Evolutionary conservation across 129 eudicot species (phyloP).

Genomic region (Escallonia rubra): DNA sequence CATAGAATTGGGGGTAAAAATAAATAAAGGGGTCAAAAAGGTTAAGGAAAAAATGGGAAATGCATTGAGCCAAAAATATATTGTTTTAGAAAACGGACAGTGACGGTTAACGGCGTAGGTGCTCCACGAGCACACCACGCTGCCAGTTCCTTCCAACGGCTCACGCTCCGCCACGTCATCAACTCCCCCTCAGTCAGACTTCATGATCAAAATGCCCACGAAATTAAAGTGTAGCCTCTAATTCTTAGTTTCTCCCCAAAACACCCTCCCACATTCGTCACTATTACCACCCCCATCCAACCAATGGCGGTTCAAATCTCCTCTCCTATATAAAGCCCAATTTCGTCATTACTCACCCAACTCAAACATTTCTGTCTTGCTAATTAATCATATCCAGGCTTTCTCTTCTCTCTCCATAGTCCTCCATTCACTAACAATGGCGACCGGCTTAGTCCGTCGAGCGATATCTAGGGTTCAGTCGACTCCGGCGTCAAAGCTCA

Average conservation of each 20-base stretch:
- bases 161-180: no score
- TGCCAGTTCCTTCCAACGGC: no score
- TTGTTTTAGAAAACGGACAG: no score
- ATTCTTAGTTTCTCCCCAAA: not conserved
- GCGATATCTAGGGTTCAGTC: slow-evolving; percentile 31
- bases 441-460: slow-evolving; percentile 51
- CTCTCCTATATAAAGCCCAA: not conserved
- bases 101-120: no score
- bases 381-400: not conserved
- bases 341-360: slow-evolving; percentile 16
- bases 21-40: no score
- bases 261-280: not conserved
- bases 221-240: no score
- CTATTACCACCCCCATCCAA: slow-evolving; percentile 7
- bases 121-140: no score
- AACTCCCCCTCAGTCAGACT: no score
- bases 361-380: not conserved
- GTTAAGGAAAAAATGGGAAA: no score
- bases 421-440: slow-evolving; percentile 32
- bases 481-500: slow-evolving; percentile 37
- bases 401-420: slow-evolving; percentile 1
- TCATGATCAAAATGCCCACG: no score
- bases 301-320: not conserved
- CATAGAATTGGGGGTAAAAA: not conserved
- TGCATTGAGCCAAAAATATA: no score